phyloP scores from a whole-genome alignment of 192 early-diverging fungal genomes.

The Umbelopsis ramanniana region DNA sequence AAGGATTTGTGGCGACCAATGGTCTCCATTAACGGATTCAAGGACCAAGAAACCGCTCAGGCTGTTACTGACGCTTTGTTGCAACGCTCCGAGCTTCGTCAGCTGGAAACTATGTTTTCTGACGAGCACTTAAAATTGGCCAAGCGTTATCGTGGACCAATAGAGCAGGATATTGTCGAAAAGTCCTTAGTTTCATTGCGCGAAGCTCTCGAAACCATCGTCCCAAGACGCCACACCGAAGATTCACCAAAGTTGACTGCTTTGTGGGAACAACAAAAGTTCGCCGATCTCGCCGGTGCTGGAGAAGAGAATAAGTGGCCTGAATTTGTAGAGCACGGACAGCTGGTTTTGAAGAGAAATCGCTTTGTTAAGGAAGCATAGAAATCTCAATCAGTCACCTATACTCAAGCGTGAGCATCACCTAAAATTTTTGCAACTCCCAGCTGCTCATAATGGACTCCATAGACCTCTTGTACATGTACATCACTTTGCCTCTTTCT shows the following conservation, averaged over 20 bases:
- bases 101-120: slow-evolving; percentile 29
- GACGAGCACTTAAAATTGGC: slow-evolving; percentile 42
- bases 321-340: slow-evolving; percentile 49
- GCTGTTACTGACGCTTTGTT: slow-evolving; percentile 52
- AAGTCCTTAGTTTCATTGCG: slow-evolving; percentile 47
- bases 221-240: slow-evolving; percentile 27
- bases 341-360: slow-evolving; percentile 43
- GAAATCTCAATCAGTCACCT: neutral
- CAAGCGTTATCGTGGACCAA: slow-evolving; percentile 46
- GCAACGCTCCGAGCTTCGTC: slow-evolving; percentile 47
- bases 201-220: slow-evolving; percentile 44
- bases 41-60: slow-evolving; percentile 42
- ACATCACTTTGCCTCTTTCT: slow-evolving; percentile 5
- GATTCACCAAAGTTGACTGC: slow-evolving; percentile 41
- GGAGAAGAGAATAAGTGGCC: slow-evolving; percentile 36
- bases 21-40: slow-evolving; percentile 51
- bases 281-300: slow-evolving; percentile 42
- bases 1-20: slow-evolving; percentile 58
- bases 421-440: neutral
- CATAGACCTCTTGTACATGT: slow-evolving; percentile 14
- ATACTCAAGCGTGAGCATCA: neutral
- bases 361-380: slow-evolving; percentile 29
- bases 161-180: slow-evolving; percentile 53
- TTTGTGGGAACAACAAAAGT: slow-evolving; percentile 51
- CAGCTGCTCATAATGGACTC: neutral